phyloP scores from a whole-genome alignment of 768 basidiomycete genomes.

The Panus rudis region DNA sequence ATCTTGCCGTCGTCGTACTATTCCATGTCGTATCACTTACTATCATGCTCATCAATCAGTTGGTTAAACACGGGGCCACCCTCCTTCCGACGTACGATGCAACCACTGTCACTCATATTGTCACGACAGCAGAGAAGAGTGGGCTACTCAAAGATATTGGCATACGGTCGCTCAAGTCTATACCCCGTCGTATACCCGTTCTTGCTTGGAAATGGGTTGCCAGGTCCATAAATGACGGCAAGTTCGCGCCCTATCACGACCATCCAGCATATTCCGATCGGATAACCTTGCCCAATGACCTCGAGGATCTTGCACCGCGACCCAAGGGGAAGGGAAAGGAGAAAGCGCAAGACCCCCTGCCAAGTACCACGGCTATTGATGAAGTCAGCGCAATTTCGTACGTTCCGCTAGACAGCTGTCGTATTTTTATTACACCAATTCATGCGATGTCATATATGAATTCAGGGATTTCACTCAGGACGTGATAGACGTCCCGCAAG shows the following conservation, averaged over 20 bases:
- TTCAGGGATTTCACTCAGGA: slow-evolving; percentile 17
- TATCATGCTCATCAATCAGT: slow-evolving; percentile 30
- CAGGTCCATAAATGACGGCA: slow-evolving; percentile 18
- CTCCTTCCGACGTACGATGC: slow-evolving; percentile 55
- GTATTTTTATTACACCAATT: no score
- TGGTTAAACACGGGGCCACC: slow-evolving; percentile 56
- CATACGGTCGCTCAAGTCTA: slow-evolving; percentile 42
- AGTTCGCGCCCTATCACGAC: slow-evolving; percentile 3
- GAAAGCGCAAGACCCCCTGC: neutral
- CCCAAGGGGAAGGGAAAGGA: slow-evolving; percentile 12
- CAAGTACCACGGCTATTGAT: slow-evolving; percentile 6
- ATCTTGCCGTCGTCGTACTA: slow-evolving; percentile 9
- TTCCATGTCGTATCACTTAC: neutral
- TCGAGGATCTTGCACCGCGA: slow-evolving; percentile 4
- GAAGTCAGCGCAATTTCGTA: slow-evolving; percentile 43
- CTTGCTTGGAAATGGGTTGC: slow-evolving; percentile 60
- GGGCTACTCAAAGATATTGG: slow-evolving; percentile 35
- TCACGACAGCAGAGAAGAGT: slow-evolving; percentile 32
- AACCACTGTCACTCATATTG: slow-evolving; percentile 54
- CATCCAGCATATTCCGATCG: slow-evolving; percentile 14
- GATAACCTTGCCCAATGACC: slow-evolving; percentile 5
- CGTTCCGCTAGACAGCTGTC: no score
- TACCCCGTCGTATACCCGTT: slow-evolving; percentile 60
- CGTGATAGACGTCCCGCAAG: no score
- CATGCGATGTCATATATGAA: slow-evolving; percentile 1